A percentile compares a stretch with the other conserved stretches of the same genome.
Evolutionary conservation across 139 green algal genomes (phyloP).

Genomic region (Astrephomene gubernaculifera): DNA sequence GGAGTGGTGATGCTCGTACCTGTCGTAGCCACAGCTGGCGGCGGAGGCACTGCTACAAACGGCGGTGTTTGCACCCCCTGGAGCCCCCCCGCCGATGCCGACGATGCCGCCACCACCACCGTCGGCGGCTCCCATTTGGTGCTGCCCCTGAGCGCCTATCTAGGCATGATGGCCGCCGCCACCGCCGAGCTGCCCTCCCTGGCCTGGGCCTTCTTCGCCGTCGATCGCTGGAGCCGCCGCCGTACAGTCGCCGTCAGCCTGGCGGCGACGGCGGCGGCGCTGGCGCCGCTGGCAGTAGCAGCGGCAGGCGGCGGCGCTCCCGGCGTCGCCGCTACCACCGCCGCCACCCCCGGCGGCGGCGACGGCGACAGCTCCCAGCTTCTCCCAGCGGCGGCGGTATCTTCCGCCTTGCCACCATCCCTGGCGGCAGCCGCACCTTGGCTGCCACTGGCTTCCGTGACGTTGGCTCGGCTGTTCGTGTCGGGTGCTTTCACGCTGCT

Average conservation of each 20-base stretch:
- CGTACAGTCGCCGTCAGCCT: not conserved
- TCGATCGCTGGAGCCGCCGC: slow-evolving; percentile 17
- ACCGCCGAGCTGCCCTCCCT: slow-evolving; percentile 23
- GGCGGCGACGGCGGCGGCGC: slow-evolving; percentile 6
- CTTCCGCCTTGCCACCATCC: too few relatives aligned
- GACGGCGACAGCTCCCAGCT: too few relatives aligned
- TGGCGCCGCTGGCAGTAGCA: slow-evolving; percentile 14
- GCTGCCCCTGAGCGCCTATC: not conserved
- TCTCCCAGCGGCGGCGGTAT: too few relatives aligned
- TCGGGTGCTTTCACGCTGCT: slow-evolving; percentile 76
- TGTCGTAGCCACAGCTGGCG: slow-evolving; percentile 36
- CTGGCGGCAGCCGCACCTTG: too few relatives aligned
- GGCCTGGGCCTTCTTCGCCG: not conserved
- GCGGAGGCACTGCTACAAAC: not conserved
- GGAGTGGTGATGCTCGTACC: slow-evolving; percentile 80
- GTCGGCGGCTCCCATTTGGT: not conserved
- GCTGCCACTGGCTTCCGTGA: slow-evolving; percentile 53
- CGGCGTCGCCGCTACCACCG: not conserved
- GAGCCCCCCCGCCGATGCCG: not conserved
- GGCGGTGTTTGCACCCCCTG: too few relatives aligned
- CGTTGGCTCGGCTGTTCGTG: slow-evolving; percentile 63
- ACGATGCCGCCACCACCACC: not conserved
- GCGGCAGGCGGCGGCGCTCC: not conserved
- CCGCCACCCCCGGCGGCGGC: too few relatives aligned
- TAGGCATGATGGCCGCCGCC: slow-evolving; percentile 1